These are phyloP conservation scores for Hymenoscyphus fraxineus DNA, from an alignment of 2,329 filamentous ascomycete genomes.

Conservation along the genomic window DNA sequence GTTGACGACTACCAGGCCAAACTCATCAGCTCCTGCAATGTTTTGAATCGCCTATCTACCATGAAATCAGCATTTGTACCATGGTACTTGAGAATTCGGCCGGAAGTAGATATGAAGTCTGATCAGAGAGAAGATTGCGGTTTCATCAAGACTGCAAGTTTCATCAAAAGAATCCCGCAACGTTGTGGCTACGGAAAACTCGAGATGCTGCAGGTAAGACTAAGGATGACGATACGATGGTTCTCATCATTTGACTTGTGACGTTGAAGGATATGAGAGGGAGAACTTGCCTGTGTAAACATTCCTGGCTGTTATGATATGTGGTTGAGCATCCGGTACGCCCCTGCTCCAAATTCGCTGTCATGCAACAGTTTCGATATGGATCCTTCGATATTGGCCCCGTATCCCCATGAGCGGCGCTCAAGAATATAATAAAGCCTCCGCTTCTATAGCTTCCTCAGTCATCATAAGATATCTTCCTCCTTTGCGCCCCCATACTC, in stretches of 20 bases:
- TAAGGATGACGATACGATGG: constrained; percentile 93
- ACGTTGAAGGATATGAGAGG: neutral
- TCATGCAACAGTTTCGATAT: neutral
- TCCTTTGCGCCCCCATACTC: constrained; percentile 38
- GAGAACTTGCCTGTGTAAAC: neutral
- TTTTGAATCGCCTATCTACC: neutral
- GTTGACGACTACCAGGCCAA: neutral
- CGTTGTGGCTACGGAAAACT: constrained; percentile 30
- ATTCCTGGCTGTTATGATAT: neutral
- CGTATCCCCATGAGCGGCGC: neutral
- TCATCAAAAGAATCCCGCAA: neutral
- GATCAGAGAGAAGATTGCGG: constrained; percentile 52
- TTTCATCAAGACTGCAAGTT: constrained; percentile 42
- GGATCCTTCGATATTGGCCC: neutral
- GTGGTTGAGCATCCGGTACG: neutral
- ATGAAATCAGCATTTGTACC: neutral
- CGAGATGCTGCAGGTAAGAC: constrained; percentile 51
- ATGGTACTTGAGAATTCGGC: neutral
- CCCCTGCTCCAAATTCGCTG: neutral
- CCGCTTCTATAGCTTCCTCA: constrained; percentile 26
- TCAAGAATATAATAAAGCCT: neutral
- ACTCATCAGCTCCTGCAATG: neutral
- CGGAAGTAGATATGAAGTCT: constrained; percentile 11
- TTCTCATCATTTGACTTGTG: constrained; percentile 71
- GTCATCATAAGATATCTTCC: constrained; percentile 45